Base-by-base conservation (phyloP, 306 rosid genomes). In the Cicer arietinum region DNA sequence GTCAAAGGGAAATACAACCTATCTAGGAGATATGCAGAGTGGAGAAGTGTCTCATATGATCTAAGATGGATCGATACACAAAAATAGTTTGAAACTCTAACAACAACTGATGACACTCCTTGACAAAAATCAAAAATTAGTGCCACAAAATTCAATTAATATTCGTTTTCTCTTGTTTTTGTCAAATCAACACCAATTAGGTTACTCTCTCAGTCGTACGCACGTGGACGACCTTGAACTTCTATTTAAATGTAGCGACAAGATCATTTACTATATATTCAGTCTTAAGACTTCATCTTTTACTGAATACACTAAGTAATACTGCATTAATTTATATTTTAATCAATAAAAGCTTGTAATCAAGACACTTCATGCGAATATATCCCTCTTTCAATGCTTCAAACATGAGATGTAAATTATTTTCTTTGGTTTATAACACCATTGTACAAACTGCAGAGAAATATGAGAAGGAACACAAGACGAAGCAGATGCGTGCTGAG, bases 401-500 rank as follows among this genome's bases (percentile, higher is more conserved):
- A 66, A 73, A 65, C 69, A 64, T 45, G 35, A 7, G n/a, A 71
- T 2, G 40, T 5, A 66, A 73, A 46, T 43, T 56, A 17, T 45
- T 65, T 63, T 52, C 30, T 62, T 14, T 46, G 44, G 71, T 18
- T 71, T 10, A 78, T 20, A 58, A 69, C 39, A 45, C 39, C 42
- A 70, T 45, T 35, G 3, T 43, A 47, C 64, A 67, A 59, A 40
- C 30, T 62, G 16, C 6, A 80, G 4, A 43, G 30, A 74, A 74
- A 50, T 17, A 42, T 10, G 45, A 42, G 74, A 18, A 52, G 9
- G 74, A 46, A 47, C 48, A 16, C 30, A 73, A 12, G 4, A 65
- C 46, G 17, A 75, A 20, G 64, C 5, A 7, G 57, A 20, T 39
- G 58, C 20, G 46, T n/a, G 3, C 54, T 20, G 42, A 40, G 47